phyloP scores from a whole-genome alignment of 352 stramenopile species.

The Globisporangium parvum region DNA sequence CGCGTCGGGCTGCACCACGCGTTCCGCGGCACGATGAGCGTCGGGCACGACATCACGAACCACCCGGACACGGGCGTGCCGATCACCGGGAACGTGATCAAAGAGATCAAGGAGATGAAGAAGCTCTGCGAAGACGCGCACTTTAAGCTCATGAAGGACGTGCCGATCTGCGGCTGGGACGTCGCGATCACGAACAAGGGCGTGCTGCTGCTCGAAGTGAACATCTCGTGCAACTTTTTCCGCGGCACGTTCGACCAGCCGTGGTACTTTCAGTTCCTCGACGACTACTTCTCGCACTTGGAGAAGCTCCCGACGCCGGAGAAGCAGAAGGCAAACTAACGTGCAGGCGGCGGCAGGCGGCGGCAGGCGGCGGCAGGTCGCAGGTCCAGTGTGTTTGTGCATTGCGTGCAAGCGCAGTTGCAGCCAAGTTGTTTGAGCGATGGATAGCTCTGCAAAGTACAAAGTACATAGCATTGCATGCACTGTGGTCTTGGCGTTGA shows the following conservation, averaged over 20 bases:
- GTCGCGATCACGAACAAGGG: conserved; percentile 90
- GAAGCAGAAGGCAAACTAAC: conserved; percentile 38
- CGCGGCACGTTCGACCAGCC: conserved; percentile 85
- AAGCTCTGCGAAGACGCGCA: conserved; percentile 82
- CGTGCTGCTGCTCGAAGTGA: conserved; percentile 86
- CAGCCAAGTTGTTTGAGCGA: no score
- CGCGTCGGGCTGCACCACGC: conserved; percentile 77
- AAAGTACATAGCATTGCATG: no score
- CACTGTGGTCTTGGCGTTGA: no score
- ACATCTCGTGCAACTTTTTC: conserved; percentile 96
- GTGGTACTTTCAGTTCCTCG: conserved; percentile 84
- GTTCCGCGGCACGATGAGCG: conserved; percentile 64
- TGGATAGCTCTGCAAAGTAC: no score
- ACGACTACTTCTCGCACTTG: conserved; percentile 79
- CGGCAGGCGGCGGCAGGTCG: neutral
- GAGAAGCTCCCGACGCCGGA: conserved; percentile 46
- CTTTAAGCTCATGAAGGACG: conserved; percentile 89
- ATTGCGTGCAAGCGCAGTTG: neutral
- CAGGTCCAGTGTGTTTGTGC: neutral
- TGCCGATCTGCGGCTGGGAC: conserved; percentile 91
- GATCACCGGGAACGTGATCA: conserved; percentile 86
- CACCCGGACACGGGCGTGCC: conserved; percentile 87
- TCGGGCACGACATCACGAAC: conserved; percentile 83
- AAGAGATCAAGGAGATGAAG: conserved; percentile 85
- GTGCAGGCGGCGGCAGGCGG: no score